Evolutionary conservation across 352 stramenopile genomes (phyloP).

Genomic region (Phytopythium aichiense): DNA sequence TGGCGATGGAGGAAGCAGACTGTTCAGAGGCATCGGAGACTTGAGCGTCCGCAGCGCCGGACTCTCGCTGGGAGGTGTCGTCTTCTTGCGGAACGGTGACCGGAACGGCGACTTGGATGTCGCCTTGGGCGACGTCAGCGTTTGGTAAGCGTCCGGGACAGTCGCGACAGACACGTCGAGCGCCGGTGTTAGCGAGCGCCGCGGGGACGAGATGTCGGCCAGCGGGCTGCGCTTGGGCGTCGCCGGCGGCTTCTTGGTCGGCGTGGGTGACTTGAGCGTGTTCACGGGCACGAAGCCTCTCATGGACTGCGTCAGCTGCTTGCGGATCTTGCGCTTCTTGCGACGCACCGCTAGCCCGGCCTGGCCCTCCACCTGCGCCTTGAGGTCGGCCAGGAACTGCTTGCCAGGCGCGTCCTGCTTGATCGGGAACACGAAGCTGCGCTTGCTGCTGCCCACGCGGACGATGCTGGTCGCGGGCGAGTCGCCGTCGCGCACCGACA

Average conservation of each 20-base stretch:
- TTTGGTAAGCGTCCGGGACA: slow-evolving; percentile 34
- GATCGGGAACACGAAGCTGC: slow-evolving; percentile 64
- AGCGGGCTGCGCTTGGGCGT: slow-evolving; percentile 39
- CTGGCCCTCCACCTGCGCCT: slow-evolving; percentile 64
- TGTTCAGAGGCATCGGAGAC: slow-evolving; percentile 14
- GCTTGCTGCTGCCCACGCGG: slow-evolving; percentile 52
- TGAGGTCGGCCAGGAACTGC: slow-evolving; percentile 61
- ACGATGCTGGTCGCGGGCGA: slow-evolving; percentile 31
- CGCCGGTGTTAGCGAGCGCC: slow-evolving; percentile 34
- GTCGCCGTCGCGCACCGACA: slow-evolving; percentile 49
- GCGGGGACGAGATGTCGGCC: slow-evolving; percentile 41
- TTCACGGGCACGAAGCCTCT: slow-evolving; percentile 69
- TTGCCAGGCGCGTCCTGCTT: slow-evolving; percentile 30
- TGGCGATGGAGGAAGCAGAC: slow-evolving; percentile 8
- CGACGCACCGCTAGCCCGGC: slow-evolving; percentile 38
- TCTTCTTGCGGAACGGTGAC: slow-evolving; percentile 75
- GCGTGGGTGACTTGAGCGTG: slow-evolving; percentile 53
- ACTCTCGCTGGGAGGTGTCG: slow-evolving; percentile 23
- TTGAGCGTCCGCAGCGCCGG: not conserved
- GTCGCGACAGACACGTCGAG: slow-evolving; percentile 36
- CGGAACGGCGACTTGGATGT: slow-evolving; percentile 63
- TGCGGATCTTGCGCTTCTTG: slow-evolving; percentile 82
- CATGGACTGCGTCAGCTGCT: slow-evolving; percentile 48
- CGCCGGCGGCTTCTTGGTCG: slow-evolving; percentile 24
- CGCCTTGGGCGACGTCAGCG: slow-evolving; percentile 31